Percentiles rank a stretch among this genome's conserved stretches.
These are phyloP conservation scores for Warburgia ugandensis DNA, from an alignment of 164 flowering plant genomes.

Conservation along the genomic window DNA sequence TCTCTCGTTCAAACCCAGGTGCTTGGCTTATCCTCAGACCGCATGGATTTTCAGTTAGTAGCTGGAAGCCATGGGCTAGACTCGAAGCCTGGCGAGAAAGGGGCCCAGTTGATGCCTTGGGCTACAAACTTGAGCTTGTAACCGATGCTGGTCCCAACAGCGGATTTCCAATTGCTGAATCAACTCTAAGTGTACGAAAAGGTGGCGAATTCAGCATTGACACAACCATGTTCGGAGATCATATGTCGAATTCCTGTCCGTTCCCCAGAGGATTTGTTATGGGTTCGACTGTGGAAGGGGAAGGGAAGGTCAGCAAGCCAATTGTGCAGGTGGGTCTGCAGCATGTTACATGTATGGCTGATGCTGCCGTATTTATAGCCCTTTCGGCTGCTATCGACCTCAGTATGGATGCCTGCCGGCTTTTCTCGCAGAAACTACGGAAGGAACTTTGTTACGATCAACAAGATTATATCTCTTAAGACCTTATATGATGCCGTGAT, in stretches of 20 bases:
- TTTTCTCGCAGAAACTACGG: constrained; percentile 73
- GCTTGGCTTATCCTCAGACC: constrained; percentile 95
- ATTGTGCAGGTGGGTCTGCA: constrained; percentile 61
- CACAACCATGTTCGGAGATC: constrained; percentile 23
- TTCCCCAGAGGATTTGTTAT: constrained; percentile 70
- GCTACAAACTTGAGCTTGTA: constrained; percentile 75
- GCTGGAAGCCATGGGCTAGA: constrained; percentile 96
- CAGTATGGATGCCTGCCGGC: constrained; percentile 86
- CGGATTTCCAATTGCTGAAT: constrained; percentile 57
- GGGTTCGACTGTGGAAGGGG: constrained; percentile 81
- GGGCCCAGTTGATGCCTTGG: constrained; percentile 64
- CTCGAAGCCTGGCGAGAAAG: constrained; percentile 95
- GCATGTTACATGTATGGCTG: constrained; percentile 81
- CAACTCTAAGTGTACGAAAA: constrained; percentile 43
- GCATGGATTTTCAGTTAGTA: constrained; percentile 42
- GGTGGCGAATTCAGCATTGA: constrained; percentile 79
- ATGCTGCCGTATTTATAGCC: constrained; percentile 83
- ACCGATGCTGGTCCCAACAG: constrained; percentile 38
- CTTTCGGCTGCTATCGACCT: constrained; percentile 94
- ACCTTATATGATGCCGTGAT: constrained; percentile 19
- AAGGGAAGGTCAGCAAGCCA: constrained; percentile 79
- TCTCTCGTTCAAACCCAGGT: constrained; percentile 84
- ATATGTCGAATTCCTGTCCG: constrained; percentile 17
- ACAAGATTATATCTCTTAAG: constrained; percentile 32
- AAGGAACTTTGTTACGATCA: constrained; percentile 68